Conservation (phyloP, 495 filamentous ascomycete species). For the Tuber melanosporum region DNA sequence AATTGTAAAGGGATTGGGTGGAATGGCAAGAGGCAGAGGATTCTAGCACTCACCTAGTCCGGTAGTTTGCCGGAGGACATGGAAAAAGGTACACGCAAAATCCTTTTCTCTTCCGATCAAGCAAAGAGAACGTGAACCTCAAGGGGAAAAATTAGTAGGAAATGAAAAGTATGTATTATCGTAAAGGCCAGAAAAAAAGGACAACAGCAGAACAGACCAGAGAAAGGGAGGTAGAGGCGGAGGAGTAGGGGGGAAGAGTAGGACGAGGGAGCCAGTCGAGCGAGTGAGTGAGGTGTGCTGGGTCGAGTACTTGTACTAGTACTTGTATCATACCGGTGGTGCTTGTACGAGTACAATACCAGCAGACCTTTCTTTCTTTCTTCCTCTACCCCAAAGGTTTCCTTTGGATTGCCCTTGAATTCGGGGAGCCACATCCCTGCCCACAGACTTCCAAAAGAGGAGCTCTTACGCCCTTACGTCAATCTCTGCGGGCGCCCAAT, state of each 20-base stretch:
- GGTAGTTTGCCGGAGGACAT: constrained; percentile 35
- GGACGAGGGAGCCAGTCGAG: neutral
- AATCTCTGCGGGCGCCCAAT: constrained; percentile 19
- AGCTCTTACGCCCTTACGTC: constrained; percentile 30
- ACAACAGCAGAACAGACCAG: constrained; percentile 26
- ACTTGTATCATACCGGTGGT: no score
- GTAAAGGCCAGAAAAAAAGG: constrained; percentile 2
- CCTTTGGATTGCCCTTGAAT: constrained; percentile 9
- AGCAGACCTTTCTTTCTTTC: neutral
- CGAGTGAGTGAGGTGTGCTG: neutral
- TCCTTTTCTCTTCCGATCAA: constrained; percentile 8
- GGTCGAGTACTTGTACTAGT: neutral
- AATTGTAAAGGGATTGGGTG: neutral
- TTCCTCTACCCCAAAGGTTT: neutral
- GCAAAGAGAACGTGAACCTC: constrained; percentile 15
- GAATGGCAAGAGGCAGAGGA: neutral
- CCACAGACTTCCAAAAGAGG: constrained; percentile 27
- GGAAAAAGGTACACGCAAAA: constrained; percentile 25
- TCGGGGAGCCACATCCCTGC: constrained; percentile 21
- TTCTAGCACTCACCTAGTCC: constrained; percentile 35
- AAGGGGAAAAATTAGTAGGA: neutral
- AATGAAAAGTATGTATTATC: neutral
- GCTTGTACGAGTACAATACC: neutral
- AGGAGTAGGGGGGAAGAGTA: constrained; percentile 20
- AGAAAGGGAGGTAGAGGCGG: constrained; percentile 24